Base-by-base conservation (phyloP, 257 asterid species). In the Rehmannia glutinosa region DNA sequence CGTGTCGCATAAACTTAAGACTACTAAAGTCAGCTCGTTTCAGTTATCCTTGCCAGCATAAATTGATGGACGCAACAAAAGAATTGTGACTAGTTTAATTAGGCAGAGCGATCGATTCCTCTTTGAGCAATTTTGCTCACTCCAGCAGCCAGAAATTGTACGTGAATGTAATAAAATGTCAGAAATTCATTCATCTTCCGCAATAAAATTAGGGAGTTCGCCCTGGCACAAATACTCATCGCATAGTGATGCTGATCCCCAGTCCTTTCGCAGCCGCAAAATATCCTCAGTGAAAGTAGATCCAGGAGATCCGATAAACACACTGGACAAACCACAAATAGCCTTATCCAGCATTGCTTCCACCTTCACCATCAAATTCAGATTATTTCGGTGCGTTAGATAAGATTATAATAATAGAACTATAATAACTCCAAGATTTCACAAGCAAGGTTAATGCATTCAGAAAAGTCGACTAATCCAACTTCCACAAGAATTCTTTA, bases 331-430 rank as follows among this genome's bases (percentile, higher is more conserved):
- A 59, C 97, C 97, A 77, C 97, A 90, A 8, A 94, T 88, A 20
- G 96, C 85, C 77, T 94, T 94, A 76, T 94, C 99, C 85, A 94
- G 78, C 99, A 94, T 94, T 39, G 97, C 97, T 68, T 91, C 99
- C 53, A 94, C 96, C 99, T 94, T 75, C 84, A 71, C 33, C 17
- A n/a, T n/a, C 5, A 53, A 52, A 64, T 54, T 21, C 60, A 73
- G 27, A 15, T 39, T 25, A 15, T 39, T 25, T 13, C 2, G 11
- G 64, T n/a, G n/a, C n/a, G 24, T 73, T 41, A 53, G 21, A 50
- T 20, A 20, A 51, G n/a, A 8, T 23, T 51, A 51, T 3, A 24
- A 23, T 21, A 4, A 17, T 51, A 24, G n/a, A 6, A 51, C 3
- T 11, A 8, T 10, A 51, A 7, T 0, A 21, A 25, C 57, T 51